Base-by-base conservation (phyloP, 768 basidiomycete species). In the Calocera viscosa region DNA sequence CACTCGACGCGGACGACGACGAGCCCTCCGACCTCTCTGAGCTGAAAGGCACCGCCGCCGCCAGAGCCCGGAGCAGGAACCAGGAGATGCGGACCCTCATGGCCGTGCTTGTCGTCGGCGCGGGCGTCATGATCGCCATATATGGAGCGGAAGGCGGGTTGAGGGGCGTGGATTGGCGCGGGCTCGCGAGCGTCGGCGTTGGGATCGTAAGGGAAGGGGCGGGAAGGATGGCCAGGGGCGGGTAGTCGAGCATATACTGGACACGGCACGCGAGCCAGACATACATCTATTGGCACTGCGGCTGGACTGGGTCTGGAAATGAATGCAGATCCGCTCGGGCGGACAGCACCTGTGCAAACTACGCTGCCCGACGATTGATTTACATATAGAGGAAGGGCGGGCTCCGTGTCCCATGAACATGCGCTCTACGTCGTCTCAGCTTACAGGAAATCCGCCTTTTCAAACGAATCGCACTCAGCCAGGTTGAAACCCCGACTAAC, bases 1-100 rank as follows among this genome's bases (percentile, higher is more conserved):
- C 82, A 24, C 78, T 70, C 72, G 68, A 69, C 63, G 66, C 66
- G 63, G 68, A 69, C 38, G 66, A 67, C 32, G 67, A 67, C 35
- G 5, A 5, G 35, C 7, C 5, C 35, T 38, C 35, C 7, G 35
- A 38, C 35, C 14, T 14, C 35, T 38, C 35, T 14, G 35, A 38
- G 35, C 35, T 5, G 5, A 5, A 38, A 5, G 7, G 35, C 35
- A 14, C 35, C 35, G 35, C 35, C 35, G 35, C 35, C 35, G 35
- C 35, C 35, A 14, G 35, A 5, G 35, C 35, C 14, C 11, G 53
- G 30, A 60, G 14, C 11, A 26, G 53, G 30, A 26, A 60, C 7
- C 53, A 60, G 30, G 53, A 60, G 30, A 26, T 60, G 53, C 11
- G 53, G 7, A 60, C 53, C 7, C 53, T 60, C 16, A 60, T 60